A percentile compares a stretch with the other conserved stretches of the same genome.
Evolutionary conservation across 2,329 filamentous ascomycete genomes (phyloP).

Genomic region (Fusarium concolor): DNA sequence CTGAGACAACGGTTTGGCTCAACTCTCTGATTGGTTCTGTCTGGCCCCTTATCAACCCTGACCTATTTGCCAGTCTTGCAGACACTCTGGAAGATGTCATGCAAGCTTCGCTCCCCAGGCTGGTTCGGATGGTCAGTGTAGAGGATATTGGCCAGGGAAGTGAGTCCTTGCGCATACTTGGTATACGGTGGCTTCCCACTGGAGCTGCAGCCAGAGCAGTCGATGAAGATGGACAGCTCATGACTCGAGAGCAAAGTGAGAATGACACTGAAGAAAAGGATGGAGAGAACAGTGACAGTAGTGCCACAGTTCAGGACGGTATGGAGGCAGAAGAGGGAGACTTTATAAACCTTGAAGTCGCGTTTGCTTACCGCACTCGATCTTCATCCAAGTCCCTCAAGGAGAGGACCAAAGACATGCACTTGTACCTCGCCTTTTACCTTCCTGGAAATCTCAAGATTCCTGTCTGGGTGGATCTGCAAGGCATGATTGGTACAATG

Average conservation of each 20-base stretch:
- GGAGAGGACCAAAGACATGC: constrained; percentile 73
- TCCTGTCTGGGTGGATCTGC: constrained; percentile 80
- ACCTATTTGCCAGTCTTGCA: constrained; percentile 74
- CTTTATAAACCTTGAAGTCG: constrained; percentile 81
- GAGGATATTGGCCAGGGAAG: constrained; percentile 82
- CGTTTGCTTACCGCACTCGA: constrained; percentile 77
- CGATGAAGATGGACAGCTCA: constrained; percentile 66
- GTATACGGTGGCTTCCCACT: constrained; percentile 77
- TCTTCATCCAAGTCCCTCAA: constrained; percentile 71
- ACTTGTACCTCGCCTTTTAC: constrained; percentile 79
- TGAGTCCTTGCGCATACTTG: constrained; percentile 76
- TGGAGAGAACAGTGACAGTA: constrained; percentile 54
- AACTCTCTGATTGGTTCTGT: constrained; percentile 75
- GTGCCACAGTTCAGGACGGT: constrained; percentile 59
- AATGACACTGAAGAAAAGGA: constrained; percentile 51
- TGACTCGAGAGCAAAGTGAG: constrained; percentile 52
- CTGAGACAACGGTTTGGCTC: constrained; percentile 78
- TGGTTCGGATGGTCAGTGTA: constrained; percentile 79
- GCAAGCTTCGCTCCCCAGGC: constrained; percentile 77
- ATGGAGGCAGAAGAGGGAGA: constrained; percentile 83
- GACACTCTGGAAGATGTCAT: constrained; percentile 83
- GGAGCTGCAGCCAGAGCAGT: constrained; percentile 75
- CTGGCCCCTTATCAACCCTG: constrained; percentile 81
- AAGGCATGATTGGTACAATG: constrained; percentile 77
- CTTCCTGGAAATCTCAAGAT: constrained; percentile 65